These are phyloP conservation scores for Verticillium nubilum DNA, from an alignment of 2,329 filamentous ascomycete genomes.

Conservation along the genomic window DNA sequence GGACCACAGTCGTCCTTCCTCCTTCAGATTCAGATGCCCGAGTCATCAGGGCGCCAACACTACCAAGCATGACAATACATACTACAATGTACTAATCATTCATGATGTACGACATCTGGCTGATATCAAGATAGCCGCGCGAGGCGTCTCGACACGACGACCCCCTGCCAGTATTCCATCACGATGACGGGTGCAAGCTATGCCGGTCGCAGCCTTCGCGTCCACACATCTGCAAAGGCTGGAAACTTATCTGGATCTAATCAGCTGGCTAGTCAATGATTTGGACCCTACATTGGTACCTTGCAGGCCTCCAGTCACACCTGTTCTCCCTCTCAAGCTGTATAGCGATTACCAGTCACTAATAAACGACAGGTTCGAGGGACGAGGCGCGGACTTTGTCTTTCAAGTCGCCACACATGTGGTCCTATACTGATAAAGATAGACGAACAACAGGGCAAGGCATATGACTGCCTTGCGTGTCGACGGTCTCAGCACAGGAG, in stretches of 20 bases:
- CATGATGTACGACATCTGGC: not conserved
- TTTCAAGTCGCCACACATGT: not conserved
- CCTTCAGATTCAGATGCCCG: not conserved
- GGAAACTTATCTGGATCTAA: not conserved
- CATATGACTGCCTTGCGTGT: not conserved
- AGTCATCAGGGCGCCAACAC: not conserved
- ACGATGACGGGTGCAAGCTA: not conserved
- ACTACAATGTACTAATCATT: not conserved
- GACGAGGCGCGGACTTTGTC: not conserved
- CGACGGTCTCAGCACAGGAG: not conserved
- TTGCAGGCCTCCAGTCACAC: not conserved
- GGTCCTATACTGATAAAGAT: not conserved
- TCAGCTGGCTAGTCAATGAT: not conserved
- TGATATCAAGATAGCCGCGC: not conserved
- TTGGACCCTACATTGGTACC: not conserved
- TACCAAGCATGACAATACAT: not conserved
- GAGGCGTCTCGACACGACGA: not conserved
- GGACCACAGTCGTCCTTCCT: not conserved
- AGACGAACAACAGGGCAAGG: no score
- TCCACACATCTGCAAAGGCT: not conserved
- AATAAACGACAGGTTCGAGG: not conserved
- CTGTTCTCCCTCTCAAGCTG: not conserved
- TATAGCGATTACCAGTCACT: no score
- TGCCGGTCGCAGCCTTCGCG: not conserved
- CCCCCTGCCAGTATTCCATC: not conserved